A percentile compares a stretch with the other conserved stretches of the same genome.
Evolutionary conservation across 2,329 filamentous ascomycete genomes (phyloP).

Genomic region (Ophiostoma novo-ulmi): DNA sequence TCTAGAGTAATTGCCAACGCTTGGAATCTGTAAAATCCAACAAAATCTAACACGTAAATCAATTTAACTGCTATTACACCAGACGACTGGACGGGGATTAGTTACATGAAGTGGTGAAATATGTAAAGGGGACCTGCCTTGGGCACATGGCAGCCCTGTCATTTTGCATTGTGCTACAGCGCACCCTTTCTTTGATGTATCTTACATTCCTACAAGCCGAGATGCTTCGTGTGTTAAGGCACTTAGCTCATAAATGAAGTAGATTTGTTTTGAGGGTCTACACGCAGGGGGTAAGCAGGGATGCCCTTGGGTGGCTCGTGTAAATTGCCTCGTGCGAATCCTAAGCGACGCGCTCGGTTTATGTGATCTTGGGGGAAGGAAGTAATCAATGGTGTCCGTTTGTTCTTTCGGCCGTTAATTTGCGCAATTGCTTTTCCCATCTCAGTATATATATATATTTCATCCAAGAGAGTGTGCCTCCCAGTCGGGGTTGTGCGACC

Average conservation of each 20-base stretch:
- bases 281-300: slow-evolving; percentile 5
- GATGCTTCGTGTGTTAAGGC: too few species aligned
- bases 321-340: slow-evolving; percentile 1
- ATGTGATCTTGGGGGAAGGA: neutral
- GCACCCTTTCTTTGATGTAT: slow-evolving; percentile 9
- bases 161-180: neutral
- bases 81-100: neutral
- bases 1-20: neutral
- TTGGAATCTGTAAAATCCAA: neutral
- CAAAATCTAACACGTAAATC: neutral
- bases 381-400: neutral
- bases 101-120: slow-evolving; percentile 1
- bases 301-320: slow-evolving; percentile 14
- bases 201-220: neutral
- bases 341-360: slow-evolving; percentile 9
- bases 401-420: slow-evolving; percentile 21
- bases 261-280: neutral
- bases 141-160: slow-evolving; percentile 14
- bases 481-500: neutral
- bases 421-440: slow-evolving; percentile 8
- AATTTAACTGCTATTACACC: neutral
- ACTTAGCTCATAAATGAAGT: neutral
- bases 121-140: neutral
- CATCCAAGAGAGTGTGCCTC: neutral
- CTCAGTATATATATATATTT: neutral